Base-by-base conservation (phyloP, 768 basidiomycete genomes). In the Pleurotus cornucopiae region DNA sequence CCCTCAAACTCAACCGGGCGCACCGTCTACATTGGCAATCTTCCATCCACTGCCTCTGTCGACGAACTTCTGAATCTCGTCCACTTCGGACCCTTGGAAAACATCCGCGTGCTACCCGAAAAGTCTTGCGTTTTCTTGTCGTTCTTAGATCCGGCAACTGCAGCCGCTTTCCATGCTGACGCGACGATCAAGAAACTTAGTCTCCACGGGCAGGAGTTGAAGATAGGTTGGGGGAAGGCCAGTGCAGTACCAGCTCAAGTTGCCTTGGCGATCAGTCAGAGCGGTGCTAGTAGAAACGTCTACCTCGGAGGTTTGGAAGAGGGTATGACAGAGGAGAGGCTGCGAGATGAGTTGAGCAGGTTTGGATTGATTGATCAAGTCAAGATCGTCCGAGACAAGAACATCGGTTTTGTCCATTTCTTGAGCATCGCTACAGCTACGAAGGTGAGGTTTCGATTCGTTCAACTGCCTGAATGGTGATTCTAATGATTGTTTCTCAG, bases 401-500 rank as follows among this genome's bases (percentile, higher is more conserved):
- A 97, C 66, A 98, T 98, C 57, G 97, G 95, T 2, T 99, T 99
- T 69, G 94, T 99, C 16, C 97, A 99, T 72, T 98, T 98, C 77
- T 76, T 99, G 66, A 93, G 90, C 69, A 97, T 99, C 68, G 82
- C 89, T 18, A 84, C 91, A 41, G 97, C 97, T 13, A 95, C 90
- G 61, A 98, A 98, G 89, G 93, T 93, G 54, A 6, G 79, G 59
- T 49, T 60, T 41, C 45, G 23, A n/a, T 30, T 55, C 56, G 30
- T 34, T 34, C 30, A 34, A 34, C 30, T 34, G 30, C 30, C 9
- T 34, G 30, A 34, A 34, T 11, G 7, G 30, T 34, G 30, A 9
- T 34, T 34, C 30, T 34, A 9, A 34, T 34, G 7, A 34, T 34
- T 9, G 30, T 11, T 34, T 34, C 23, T 14, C 61, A 95, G 92